Conservation (phyloP, 208 protist genomes). For the Herpetomonas muscarum region DNA sequence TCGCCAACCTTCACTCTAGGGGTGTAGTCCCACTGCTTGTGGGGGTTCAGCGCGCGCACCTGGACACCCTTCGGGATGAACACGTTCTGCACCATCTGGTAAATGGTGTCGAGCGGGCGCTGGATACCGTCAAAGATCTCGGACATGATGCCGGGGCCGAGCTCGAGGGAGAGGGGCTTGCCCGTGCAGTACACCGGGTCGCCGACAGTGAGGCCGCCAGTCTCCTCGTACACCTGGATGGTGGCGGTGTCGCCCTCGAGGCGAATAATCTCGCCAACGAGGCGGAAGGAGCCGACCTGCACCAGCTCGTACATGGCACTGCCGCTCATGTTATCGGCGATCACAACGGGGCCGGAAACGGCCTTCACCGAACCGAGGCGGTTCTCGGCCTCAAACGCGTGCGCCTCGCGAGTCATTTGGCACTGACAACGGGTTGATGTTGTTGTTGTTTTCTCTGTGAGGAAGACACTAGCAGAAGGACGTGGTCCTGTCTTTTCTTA, state of each 20-base stretch:
- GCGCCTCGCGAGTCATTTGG: slow-evolving; percentile 53
- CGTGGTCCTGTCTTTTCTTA: too few species aligned
- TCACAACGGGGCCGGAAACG: slow-evolving; percentile 97
- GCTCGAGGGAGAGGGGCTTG: slow-evolving; percentile 99
- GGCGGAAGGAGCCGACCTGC: slow-evolving; percentile 96
- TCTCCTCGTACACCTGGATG: slow-evolving; percentile 99
- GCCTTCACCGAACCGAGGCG: slow-evolving; percentile 84
- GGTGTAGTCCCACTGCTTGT: slow-evolving; percentile 95
- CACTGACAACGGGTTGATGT: too few species aligned
- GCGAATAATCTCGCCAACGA: slow-evolving; percentile 99
- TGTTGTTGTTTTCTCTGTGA: neutral
- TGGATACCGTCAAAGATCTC: slow-evolving; percentile 99
- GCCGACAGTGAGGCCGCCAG: slow-evolving; percentile 98
- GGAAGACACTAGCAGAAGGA: neutral
- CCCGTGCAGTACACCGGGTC: slow-evolving; percentile 99
- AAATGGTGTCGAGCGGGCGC: slow-evolving; percentile 98
- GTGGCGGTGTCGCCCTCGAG: slow-evolving; percentile 99
- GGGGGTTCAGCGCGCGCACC: slow-evolving; percentile 92
- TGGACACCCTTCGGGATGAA: slow-evolving; percentile 99
- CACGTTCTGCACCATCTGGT: slow-evolving; percentile 93
- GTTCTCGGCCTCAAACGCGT: slow-evolving; percentile 76
- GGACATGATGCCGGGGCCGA: slow-evolving; percentile 99
- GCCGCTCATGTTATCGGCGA: slow-evolving; percentile 99
- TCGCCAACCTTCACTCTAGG: slow-evolving; percentile 95
- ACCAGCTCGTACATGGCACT: slow-evolving; percentile 99